These are phyloP conservation scores for Eucalyptus dawsonii DNA, from an alignment of 345 rosid species.

Conservation along the genomic window DNA sequence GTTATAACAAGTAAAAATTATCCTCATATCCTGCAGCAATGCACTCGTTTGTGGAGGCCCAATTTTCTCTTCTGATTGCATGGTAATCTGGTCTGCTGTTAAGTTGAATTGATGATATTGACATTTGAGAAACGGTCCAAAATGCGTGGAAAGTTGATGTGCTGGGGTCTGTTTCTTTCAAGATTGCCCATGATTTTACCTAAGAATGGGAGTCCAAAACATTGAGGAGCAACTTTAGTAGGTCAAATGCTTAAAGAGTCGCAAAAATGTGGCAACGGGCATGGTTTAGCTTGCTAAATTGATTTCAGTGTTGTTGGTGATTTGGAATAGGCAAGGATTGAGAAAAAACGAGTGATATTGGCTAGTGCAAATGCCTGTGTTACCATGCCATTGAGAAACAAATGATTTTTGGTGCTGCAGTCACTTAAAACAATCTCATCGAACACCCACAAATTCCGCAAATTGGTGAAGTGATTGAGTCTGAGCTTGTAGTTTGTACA, in stretches of 20 bases:
- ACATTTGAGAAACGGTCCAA: neutral
- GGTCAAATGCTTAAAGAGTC: neutral
- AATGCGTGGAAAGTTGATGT: neutral
- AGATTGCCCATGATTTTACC: neutral
- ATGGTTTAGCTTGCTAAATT: neutral
- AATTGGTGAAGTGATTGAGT: neutral
- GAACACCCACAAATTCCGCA: neutral
- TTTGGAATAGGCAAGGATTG: neutral
- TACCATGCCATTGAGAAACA: neutral
- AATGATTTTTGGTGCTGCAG: neutral
- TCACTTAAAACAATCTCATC: too few species aligned
- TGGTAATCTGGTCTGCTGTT: neutral
- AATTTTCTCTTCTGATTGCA: neutral
- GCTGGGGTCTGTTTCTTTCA: neutral
- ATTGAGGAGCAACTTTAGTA: neutral
- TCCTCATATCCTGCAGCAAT: neutral
- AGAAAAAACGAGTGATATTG: neutral
- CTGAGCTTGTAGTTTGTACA: neutral
- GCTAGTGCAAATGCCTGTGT: neutral
- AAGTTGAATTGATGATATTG: neutral
- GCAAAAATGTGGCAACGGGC: neutral
- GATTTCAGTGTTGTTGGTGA: neutral
- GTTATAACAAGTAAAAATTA: neutral
- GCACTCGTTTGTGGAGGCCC: neutral
- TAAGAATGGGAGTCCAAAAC: neutral